Percentiles rank a stretch among this genome's conserved stretches.
These are phyloP conservation scores for Sclerotinia minor DNA, from an alignment of 2,329 filamentous ascomycete genomes.

Conservation along the genomic window DNA sequence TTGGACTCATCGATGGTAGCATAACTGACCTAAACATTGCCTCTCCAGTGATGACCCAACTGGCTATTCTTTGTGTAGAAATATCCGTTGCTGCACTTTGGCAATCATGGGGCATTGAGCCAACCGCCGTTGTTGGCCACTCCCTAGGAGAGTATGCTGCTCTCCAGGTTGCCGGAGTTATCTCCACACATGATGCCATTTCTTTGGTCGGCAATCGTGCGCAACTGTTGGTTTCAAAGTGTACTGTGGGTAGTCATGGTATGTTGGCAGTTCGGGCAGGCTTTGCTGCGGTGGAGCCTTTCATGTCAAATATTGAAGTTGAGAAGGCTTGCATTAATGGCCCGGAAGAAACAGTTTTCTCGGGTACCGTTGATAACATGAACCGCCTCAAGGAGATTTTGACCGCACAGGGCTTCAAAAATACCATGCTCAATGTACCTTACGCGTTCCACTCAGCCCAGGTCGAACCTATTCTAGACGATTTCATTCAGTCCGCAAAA, in stretches of 20 bases:
- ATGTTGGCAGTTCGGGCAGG: conserved; percentile 58
- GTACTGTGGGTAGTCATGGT: conserved; percentile 65
- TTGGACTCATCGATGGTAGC: conserved; percentile 44
- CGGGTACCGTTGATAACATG: conserved; percentile 56
- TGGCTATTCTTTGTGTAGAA: conserved; percentile 47
- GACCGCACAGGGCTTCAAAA: conserved; percentile 55
- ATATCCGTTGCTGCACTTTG: conserved; percentile 57
- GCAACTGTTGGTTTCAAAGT: conserved; percentile 61
- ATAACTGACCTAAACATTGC: conserved; percentile 12
- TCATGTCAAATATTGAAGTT: conserved; percentile 21
- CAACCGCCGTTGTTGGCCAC: conserved; percentile 58
- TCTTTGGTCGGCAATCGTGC: conserved; percentile 69
- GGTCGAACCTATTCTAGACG: conserved; percentile 60
- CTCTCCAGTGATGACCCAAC: conserved; percentile 19
- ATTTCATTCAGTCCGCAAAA: conserved; percentile 55
- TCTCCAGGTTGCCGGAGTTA: conserved; percentile 66
- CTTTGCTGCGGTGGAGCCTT: conserved; percentile 30
- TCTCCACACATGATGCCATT: conserved; percentile 68
- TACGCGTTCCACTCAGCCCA: conserved; percentile 67
- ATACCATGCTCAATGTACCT: conserved; percentile 60
- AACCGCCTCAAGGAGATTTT: conserved; percentile 52
- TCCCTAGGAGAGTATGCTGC: conserved; percentile 74
- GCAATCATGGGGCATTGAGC: conserved; percentile 55
- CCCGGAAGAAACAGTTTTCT: conserved; percentile 70
- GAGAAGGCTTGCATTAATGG: conserved; percentile 71